Evolutionary conservation across 345 rosid species (phyloP).

Genomic region (Bruguiera sexangula): DNA sequence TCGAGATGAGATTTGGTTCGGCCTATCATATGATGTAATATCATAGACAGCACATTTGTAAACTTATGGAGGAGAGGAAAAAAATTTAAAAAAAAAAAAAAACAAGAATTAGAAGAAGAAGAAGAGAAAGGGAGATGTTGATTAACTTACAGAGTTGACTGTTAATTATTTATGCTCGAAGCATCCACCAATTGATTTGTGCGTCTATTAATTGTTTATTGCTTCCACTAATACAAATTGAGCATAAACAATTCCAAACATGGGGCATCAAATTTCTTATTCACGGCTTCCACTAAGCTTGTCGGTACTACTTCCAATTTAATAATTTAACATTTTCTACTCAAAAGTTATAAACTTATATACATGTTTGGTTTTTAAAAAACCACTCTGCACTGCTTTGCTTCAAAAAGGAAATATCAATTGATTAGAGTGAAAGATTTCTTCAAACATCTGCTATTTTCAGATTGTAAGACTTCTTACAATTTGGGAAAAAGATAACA

Average conservation of each 20-base stretch:
- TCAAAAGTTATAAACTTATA: background rate
- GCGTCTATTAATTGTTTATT: constrained; percentile 3
- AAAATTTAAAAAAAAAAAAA: background rate
- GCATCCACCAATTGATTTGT: background rate
- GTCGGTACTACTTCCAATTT: background rate
- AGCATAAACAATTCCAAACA: background rate
- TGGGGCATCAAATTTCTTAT: background rate
- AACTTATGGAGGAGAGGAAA: no score
- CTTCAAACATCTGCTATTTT: no score
- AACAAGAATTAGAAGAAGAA: no score
- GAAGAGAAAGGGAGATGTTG: no score
- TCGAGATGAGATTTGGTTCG: no score
- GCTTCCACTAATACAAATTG: constrained; percentile 1
- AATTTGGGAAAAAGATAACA: no score
- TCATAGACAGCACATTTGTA: background rate
- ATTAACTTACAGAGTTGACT: constrained; percentile 4
- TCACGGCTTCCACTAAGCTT: background rate
- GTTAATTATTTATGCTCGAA: background rate
- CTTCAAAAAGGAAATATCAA: no score
- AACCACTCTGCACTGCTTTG: no score
- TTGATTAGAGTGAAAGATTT: no score
- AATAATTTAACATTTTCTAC: background rate
- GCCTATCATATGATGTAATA: background rate
- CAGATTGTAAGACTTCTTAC: no score
- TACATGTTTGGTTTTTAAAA: no score